Conservation (phyloP, 768 basidiomycete species). For the Mycena amicta region DNA sequence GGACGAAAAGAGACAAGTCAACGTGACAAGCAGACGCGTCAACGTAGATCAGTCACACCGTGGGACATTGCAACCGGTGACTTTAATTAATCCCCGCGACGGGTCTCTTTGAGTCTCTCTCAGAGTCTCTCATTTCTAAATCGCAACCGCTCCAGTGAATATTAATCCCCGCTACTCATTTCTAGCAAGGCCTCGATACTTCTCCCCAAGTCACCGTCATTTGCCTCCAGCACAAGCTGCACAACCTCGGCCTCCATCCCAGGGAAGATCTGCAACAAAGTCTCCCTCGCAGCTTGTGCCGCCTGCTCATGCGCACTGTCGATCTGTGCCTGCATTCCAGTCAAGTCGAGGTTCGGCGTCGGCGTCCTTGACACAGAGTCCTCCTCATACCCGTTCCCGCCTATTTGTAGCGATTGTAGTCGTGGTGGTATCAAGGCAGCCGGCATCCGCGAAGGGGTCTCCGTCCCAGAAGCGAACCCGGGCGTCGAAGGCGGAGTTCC, state of each 20-base stretch:
- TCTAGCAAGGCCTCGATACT: constrained; percentile 87
- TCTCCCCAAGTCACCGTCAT: constrained; percentile 83
- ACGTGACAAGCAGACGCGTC: background rate
- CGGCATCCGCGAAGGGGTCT: constrained; percentile 50
- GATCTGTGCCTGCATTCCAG: constrained; percentile 73
- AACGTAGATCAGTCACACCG: too few species aligned
- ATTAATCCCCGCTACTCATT: constrained; percentile 52
- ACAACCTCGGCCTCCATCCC: constrained; percentile 78
- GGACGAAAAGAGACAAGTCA: background rate
- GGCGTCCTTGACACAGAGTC: constrained; percentile 64
- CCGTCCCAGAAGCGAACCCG: constrained; percentile 41
- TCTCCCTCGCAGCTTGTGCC: constrained; percentile 69
- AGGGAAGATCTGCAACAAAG: constrained; percentile 89
- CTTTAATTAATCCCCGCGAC: too few species aligned
- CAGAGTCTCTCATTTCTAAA: too few species aligned
- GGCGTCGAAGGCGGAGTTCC: constrained; percentile 38
- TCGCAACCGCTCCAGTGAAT: background rate
- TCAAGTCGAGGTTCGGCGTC: constrained; percentile 68
- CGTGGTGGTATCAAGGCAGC: constrained; percentile 46
- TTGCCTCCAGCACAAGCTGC: constrained; percentile 88
- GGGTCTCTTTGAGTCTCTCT: too few species aligned
- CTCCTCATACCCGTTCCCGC: constrained; percentile 17
- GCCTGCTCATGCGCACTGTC: constrained; percentile 78
- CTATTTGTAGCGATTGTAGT: constrained; percentile 39
- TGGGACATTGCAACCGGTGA: too few species aligned